Evolutionary conservation across 441 rosid species (phyloP).

Genomic region (Adansonia grandidieri): DNA sequence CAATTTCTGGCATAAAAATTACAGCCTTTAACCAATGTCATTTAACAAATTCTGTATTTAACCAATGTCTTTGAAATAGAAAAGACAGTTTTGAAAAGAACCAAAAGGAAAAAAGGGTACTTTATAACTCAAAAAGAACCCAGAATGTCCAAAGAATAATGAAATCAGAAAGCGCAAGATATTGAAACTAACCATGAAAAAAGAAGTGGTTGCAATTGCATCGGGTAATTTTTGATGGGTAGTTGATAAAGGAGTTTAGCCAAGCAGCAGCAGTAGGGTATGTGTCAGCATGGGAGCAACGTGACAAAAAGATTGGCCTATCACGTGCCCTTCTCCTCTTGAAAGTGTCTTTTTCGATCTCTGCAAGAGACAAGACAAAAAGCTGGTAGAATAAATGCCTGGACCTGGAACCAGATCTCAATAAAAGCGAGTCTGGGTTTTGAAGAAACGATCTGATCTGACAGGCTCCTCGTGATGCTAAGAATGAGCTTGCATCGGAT

Average conservation of each 20-base stretch:
- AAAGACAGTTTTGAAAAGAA: not conserved
- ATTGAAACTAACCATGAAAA: constrained; percentile 20
- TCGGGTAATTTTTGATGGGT: not conserved
- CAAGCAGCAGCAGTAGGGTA: too few relatives aligned
- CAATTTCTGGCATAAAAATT: not conserved
- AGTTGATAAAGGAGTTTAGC: not conserved
- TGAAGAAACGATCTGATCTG: not conserved
- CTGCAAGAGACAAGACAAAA: not conserved
- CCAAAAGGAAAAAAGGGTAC: not conserved
- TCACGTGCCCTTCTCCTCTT: not conserved
- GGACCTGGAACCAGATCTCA: constrained; percentile 5
- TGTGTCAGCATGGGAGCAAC: not conserved
- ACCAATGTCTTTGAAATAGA: too few relatives aligned
- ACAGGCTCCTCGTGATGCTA: not conserved
- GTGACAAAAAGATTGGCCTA: not conserved
- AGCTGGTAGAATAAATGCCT: not conserved
- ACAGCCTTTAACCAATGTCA: not conserved
- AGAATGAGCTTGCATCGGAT: not conserved
- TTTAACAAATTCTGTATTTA: not conserved
- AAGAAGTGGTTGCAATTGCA: not conserved
- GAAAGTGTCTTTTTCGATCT: constrained; percentile 1
- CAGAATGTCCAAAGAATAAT: not conserved
- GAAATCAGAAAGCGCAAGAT: constrained; percentile 8
- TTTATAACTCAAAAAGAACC: constrained; percentile 1
- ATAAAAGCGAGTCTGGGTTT: not conserved